Evolutionary conservation across 306 rosid genomes (phyloP).

Genomic region (Gillenia trifoliata): DNA sequence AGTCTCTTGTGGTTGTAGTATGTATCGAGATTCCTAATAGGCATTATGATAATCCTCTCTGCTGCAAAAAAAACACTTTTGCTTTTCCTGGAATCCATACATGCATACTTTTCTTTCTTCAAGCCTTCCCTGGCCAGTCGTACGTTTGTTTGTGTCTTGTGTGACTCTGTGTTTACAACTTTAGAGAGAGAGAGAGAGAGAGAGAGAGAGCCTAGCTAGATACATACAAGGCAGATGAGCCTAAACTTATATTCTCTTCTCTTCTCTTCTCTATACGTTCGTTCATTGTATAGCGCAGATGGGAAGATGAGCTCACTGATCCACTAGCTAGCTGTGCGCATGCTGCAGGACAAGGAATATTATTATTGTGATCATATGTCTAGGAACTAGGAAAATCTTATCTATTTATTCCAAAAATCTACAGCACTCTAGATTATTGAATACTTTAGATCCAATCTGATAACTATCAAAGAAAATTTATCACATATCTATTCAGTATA

Average conservation of each 20-base stretch:
- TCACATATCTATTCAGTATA: not conserved
- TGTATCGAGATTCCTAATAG: slow-evolving; percentile 44
- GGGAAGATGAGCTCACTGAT: not conserved
- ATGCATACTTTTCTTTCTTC: not conserved
- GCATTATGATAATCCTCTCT: slow-evolving; percentile 28
- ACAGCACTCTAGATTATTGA: not conserved
- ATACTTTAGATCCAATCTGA: not conserved
- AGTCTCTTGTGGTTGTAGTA: not conserved
- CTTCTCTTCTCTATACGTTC: not conserved
- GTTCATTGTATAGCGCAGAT: not conserved
- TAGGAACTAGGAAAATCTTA: not conserved
- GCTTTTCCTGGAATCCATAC: slow-evolving; percentile 58
- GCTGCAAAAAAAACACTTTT: slow-evolving; percentile 32
- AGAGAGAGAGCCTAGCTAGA: not conserved
- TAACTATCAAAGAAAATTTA: not conserved
- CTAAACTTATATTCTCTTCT: not conserved
- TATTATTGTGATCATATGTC: not conserved
- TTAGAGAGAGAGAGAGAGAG: not conserved
- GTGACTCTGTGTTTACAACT: not conserved
- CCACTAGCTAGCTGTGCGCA: not conserved
- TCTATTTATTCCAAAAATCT: not conserved
- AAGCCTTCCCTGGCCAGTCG: slow-evolving; percentile 5
- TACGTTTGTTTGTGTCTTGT: not conserved
- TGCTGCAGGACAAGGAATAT: not conserved
- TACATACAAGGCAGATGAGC: not conserved